These are phyloP conservation scores for Alternaria consortialis DNA, from an alignment of 2,329 filamentous ascomycete species.

Conservation along the genomic window DNA sequence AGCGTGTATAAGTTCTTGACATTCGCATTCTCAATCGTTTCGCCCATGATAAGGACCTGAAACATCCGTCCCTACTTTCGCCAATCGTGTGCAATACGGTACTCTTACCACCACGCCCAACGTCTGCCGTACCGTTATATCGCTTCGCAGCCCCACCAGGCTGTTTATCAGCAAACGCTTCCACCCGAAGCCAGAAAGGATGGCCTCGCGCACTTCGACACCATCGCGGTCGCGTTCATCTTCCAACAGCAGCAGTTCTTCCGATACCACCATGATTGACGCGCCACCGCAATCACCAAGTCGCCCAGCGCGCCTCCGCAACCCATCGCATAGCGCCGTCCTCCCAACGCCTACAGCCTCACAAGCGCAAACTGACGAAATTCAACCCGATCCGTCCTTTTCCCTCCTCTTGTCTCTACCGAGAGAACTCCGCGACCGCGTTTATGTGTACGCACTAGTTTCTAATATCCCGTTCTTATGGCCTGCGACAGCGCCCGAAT, in stretches of 20 bases:
- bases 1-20: neutral
- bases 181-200: constrained; percentile 17
- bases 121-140: constrained; percentile 3
- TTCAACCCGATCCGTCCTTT: constrained; percentile 34
- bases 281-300: constrained; percentile 36
- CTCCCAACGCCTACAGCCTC: constrained; percentile 11
- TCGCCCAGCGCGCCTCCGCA: constrained; percentile 40
- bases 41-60: neutral
- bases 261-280: constrained; percentile 48
- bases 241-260: constrained; percentile 39
- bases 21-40: neutral
- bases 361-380: neutral
- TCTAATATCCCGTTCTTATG: constrained; percentile 47
- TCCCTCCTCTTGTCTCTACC: constrained; percentile 49
- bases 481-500: constrained; percentile 31
- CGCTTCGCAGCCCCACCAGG: constrained; percentile 16
- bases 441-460: constrained; percentile 46
- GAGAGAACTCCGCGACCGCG: constrained; percentile 47
- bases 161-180: constrained; percentile 9
- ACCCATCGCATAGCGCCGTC: constrained; percentile 27
- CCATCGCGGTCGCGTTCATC: constrained; percentile 44
- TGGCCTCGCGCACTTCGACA: constrained; percentile 43
- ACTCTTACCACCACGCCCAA: constrained; percentile 6
- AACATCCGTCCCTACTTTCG: neutral
- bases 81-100: constrained; percentile 1